These are phyloP conservation scores for Pseudogymnoascus sp. DNA, from an alignment of 2,329 filamentous ascomycete genomes.

Conservation along the genomic window DNA sequence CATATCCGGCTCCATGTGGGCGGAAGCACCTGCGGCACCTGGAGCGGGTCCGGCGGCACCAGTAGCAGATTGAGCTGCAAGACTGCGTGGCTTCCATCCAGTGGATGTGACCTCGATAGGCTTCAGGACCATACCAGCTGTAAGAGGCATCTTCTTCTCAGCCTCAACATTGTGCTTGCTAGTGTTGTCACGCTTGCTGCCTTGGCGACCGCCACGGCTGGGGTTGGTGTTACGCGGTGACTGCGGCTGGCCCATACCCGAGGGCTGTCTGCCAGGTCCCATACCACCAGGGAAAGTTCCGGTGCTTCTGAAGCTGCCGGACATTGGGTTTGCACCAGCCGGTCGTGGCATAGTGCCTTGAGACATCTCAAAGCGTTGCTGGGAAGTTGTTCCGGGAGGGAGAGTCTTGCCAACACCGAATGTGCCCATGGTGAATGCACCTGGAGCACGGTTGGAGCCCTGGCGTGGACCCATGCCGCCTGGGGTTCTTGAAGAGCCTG, in stretches of 20 bases:
- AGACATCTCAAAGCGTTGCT: slow-evolving; percentile 63
- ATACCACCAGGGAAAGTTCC: slow-evolving; percentile 54
- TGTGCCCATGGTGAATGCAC: slow-evolving; percentile 58
- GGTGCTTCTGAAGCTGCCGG: slow-evolving; percentile 50
- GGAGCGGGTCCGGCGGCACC: slow-evolving; percentile 35
- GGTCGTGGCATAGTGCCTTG: slow-evolving; percentile 43
- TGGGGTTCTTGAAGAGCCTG: slow-evolving; percentile 54
- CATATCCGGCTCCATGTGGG: slow-evolving; percentile 76
- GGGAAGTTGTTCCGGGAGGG: slow-evolving; percentile 69
- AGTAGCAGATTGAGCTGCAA: slow-evolving; percentile 40
- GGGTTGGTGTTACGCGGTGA: slow-evolving; percentile 56
- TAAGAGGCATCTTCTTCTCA: slow-evolving; percentile 87
- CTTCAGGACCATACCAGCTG: slow-evolving; percentile 72
- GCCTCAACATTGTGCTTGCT: slow-evolving; percentile 55
- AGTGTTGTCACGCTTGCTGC: slow-evolving; percentile 49
- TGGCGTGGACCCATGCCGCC: slow-evolving; percentile 41
- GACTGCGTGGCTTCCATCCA: slow-evolving; percentile 83
- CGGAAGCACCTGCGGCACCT: slow-evolving; percentile 37
- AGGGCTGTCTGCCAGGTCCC: slow-evolving; percentile 59
- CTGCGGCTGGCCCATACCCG: slow-evolving; percentile 54
- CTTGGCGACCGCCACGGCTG: slow-evolving; percentile 52
- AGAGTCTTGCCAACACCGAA: slow-evolving; percentile 58
- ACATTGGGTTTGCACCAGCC: slow-evolving; percentile 44
- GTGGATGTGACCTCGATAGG: slow-evolving; percentile 62
- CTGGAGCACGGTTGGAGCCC: slow-evolving; percentile 42